phyloP scores from a whole-genome alignment of 1,284 basidiomycete species.

The Microbotryum saponariae region DNA sequence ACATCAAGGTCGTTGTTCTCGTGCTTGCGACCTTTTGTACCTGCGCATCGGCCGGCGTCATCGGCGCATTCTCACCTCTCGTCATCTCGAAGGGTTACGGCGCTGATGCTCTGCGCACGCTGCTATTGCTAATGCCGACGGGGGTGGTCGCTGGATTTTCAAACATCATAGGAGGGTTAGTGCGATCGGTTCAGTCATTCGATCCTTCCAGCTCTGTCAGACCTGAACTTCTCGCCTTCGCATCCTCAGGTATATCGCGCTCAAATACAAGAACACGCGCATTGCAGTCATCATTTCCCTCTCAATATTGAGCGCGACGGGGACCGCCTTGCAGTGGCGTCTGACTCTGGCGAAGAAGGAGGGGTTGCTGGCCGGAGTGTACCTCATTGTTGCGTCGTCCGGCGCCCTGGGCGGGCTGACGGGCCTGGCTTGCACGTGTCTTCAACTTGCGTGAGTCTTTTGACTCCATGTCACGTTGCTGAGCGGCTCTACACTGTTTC shows the following conservation, averaged over 20 bases:
- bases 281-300: not conserved
- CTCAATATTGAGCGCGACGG: not conserved
- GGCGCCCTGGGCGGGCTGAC: not conserved
- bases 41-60: not conserved
- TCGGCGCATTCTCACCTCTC: not conserved
- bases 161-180: not conserved
- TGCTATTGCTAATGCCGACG: conserved; percentile 2
- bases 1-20: not conserved
- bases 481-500: too few species aligned
- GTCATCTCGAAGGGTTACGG: conserved; percentile 1
- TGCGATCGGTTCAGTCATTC: too few species aligned
- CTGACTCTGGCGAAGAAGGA: not conserved
- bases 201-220: too few species aligned
- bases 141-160: not conserved
- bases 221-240: too few species aligned
- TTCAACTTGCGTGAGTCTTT: not conserved
- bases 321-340: conserved; percentile 2
- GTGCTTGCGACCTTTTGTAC: not conserved
- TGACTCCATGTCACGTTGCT: too few species aligned
- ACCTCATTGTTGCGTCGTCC: not conserved
- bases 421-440: not conserved
- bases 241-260: not conserved
- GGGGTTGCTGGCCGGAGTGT: not conserved
- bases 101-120: not conserved
- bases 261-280: not conserved